Conservation (phyloP, 2,329 filamentous ascomycete species). For the Remersonia thermophila region DNA sequence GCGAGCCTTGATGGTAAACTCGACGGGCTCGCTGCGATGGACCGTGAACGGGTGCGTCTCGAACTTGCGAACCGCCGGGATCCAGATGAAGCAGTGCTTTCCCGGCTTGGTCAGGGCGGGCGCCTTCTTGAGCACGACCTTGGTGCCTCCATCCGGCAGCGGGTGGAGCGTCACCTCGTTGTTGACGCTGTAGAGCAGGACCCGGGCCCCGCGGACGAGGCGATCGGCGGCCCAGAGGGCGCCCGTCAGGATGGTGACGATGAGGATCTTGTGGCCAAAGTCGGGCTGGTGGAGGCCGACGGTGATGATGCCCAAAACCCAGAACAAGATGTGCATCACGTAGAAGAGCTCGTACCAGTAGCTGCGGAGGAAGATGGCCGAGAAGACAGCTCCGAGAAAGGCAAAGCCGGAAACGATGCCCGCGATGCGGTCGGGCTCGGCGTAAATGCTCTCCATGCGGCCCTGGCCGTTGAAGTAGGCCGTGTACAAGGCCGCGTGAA, state of each 20-base stretch:
- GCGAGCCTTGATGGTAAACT: conserved; percentile 46
- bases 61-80: conserved; percentile 41
- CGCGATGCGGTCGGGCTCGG: conserved; percentile 28
- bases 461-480: conserved; percentile 26
- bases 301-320: conserved; percentile 34
- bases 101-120: conserved; percentile 36
- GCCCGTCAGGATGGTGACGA: conserved; percentile 30
- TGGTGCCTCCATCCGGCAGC: conserved; percentile 40
- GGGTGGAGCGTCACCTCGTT: conserved; percentile 42
- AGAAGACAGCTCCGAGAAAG: conserved; percentile 32
- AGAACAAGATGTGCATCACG: conserved; percentile 37
- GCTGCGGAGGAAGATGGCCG: conserved; percentile 31
- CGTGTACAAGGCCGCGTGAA: conserved; percentile 35
- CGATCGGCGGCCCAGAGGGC: conserved; percentile 41
- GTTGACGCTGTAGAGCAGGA: conserved; percentile 33
- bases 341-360: conserved; percentile 46
- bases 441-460: conserved; percentile 21
- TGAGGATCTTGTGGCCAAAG: conserved; percentile 28
- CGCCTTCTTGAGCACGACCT: conserved; percentile 40
- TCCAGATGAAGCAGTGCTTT: conserved; percentile 53
- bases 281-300: conserved; percentile 41
- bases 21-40: conserved; percentile 36
- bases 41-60: conserved; percentile 56
- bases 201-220: conserved; percentile 31
- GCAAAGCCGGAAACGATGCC: conserved; percentile 36